Percentiles rank a stretch among this genome's conserved stretches.
Evolutionary conservation across 2,329 filamentous ascomycete genomes (phyloP).

Genomic region (Cercospora sojina): DNA sequence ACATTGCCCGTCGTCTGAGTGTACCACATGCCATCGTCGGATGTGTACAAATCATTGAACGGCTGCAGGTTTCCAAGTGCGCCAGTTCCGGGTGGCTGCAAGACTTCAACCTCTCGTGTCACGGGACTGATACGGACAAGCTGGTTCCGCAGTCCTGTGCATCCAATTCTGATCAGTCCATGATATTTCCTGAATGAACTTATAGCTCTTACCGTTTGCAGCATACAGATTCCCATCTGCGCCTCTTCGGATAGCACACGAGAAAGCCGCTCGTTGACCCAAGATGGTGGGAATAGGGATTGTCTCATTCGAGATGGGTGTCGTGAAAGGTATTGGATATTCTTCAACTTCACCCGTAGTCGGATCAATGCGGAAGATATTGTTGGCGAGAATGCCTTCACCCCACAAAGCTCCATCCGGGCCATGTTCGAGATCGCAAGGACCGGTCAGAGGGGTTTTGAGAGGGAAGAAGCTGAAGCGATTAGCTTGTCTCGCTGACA

Average conservation of each 20-base stretch:
- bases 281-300: constrained; percentile 10
- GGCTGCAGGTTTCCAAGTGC: constrained; percentile 24
- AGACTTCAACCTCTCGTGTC: constrained; percentile 19
- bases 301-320: constrained; percentile 19
- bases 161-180: not conserved
- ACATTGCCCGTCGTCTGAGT: constrained; percentile 29
- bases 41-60: constrained; percentile 29
- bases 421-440: constrained; percentile 24
- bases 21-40: constrained; percentile 25
- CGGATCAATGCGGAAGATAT: constrained; percentile 26
- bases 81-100: constrained; percentile 26
- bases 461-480: constrained; percentile 25
- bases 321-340: constrained; percentile 27
- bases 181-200: not conserved
- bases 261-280: constrained; percentile 22
- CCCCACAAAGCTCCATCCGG: constrained; percentile 28
- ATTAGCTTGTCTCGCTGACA: constrained; percentile 4
- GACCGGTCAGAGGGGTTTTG: constrained; percentile 18
- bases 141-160: constrained; percentile 30
- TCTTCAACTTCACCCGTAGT: constrained; percentile 20
- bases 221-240: constrained; percentile 29
- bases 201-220: not conserved
- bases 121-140: constrained; percentile 26
- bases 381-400: constrained; percentile 25
- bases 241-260: constrained; percentile 18